Conservation (phyloP, 345 rosid species). For the Zanthoxylum bungeanum region DNA sequence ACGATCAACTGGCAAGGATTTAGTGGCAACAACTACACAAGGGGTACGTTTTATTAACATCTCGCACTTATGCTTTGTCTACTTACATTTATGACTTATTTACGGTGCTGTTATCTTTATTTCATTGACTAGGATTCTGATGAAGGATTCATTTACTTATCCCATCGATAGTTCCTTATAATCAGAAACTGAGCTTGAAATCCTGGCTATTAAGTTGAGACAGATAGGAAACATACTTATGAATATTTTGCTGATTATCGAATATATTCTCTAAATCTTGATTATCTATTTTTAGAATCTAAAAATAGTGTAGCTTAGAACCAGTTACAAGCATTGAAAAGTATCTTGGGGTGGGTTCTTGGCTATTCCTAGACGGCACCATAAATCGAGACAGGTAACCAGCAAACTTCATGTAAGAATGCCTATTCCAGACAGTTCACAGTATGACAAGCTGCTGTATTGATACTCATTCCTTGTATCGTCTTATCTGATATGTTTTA, state of each 20-base stretch:
- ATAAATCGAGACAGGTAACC: neutral
- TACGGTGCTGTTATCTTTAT: neutral
- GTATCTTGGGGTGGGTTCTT: neutral
- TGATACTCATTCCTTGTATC: neutral
- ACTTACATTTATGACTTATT: neutral
- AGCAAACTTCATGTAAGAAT: neutral
- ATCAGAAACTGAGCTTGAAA: neutral
- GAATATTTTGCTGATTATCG: neutral
- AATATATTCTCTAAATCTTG: neutral
- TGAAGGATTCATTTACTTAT: neutral
- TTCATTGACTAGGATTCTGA: neutral
- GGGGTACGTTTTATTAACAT: constrained; percentile 41
- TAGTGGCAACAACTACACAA: constrained; percentile 62
- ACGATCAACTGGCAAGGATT: constrained; percentile 90
- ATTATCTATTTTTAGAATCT: neutral
- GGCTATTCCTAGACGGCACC: neutral
- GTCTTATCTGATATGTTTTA: neutral
- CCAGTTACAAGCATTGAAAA: neutral
- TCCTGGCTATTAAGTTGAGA: neutral
- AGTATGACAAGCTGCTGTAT: neutral
- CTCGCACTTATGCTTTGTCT: neutral
- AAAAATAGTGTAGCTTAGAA: neutral
- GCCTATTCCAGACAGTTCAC: neutral
- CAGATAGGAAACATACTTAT: neutral
- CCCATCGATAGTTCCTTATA: neutral